phyloP scores from a whole-genome alignment of 192 early-diverging fungal genomes.

The Powellomyces hirtus region DNA sequence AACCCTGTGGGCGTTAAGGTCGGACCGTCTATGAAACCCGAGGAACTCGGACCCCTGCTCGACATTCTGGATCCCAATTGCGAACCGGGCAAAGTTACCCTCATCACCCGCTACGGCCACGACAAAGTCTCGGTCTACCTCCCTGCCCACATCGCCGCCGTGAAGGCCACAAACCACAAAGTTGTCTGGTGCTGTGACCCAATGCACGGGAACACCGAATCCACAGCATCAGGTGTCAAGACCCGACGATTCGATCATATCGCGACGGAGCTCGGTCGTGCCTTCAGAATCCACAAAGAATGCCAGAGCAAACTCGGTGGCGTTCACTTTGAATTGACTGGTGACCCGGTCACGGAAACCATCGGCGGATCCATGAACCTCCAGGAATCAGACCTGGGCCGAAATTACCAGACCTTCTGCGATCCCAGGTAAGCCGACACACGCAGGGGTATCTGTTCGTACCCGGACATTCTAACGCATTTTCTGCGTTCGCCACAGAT shows the following conservation, averaged over 20 bases:
- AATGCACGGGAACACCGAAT: constrained; percentile 98
- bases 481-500: constrained; percentile 23
- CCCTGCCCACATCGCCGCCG: constrained; percentile 86
- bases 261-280: constrained; percentile 81
- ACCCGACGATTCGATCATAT: constrained; percentile 91
- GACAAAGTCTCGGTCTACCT: constrained; percentile 78
- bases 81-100: constrained; percentile 82
- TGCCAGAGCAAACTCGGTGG: constrained; percentile 75
- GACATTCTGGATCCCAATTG: constrained; percentile 84
- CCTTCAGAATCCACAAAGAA: constrained; percentile 80
- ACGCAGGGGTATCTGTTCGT: not conserved
- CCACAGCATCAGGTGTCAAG: constrained; percentile 77
- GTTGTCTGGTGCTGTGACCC: constrained; percentile 96
- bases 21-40: constrained; percentile 85
- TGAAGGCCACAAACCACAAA: constrained; percentile 79
- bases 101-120: constrained; percentile 94
- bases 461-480: not conserved
- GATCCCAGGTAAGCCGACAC: constrained; percentile 68
- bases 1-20: constrained; percentile 98
- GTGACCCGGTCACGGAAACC: constrained; percentile 91
- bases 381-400: constrained; percentile 71
- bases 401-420: constrained; percentile 95
- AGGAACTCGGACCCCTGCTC: constrained; percentile 79
- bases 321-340: constrained; percentile 97
- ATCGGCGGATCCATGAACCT: constrained; percentile 98